Conservation (phyloP, 1,284 basidiomycete species). For the Ceratobasidium sp. region DNA sequence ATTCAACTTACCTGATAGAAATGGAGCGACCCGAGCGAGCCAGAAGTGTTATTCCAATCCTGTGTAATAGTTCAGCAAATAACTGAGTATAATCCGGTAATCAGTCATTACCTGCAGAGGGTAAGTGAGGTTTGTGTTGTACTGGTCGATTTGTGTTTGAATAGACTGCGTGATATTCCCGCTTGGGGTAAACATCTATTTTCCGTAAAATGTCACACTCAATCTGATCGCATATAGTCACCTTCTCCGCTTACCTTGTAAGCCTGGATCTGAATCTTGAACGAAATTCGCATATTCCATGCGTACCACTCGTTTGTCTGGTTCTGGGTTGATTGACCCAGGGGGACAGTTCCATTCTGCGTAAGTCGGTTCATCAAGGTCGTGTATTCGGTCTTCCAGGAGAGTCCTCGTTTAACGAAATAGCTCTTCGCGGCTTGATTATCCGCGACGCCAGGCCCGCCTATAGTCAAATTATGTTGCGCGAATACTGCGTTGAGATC, state of each 20-base stretch:
- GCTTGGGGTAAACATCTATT: conserved; percentile 7
- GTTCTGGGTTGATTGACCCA: neutral
- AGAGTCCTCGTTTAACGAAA: conserved; percentile 6
- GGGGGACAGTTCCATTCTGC: conserved; percentile 4
- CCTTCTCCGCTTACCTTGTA: neutral
- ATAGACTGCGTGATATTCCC: conserved; percentile 17
- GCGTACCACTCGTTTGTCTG: conserved; percentile 25
- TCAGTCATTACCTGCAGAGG: conserved; percentile 3
- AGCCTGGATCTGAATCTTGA: conserved; percentile 19
- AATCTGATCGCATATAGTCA: neutral
- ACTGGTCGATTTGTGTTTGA: conserved; percentile 17
- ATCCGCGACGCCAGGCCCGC: neutral
- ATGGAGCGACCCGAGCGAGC: conserved; percentile 11
- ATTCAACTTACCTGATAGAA: neutral
- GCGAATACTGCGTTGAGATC: neutral
- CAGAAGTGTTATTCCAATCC: conserved; percentile 20
- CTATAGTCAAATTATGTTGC: conserved; percentile 13
- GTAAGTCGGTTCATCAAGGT: conserved; percentile 5
- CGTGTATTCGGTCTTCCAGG: conserved; percentile 33
- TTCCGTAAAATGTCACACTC: neutral
- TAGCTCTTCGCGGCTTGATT: conserved; percentile 5
- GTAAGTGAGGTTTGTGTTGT: conserved; percentile 25
- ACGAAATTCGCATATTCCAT: conserved; percentile 24
- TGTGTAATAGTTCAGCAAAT: neutral
- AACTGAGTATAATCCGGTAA: too few species aligned